Evolutionary conservation across 257 asterid species (phyloP).

Genomic region (Primulina huaijiensis): DNA sequence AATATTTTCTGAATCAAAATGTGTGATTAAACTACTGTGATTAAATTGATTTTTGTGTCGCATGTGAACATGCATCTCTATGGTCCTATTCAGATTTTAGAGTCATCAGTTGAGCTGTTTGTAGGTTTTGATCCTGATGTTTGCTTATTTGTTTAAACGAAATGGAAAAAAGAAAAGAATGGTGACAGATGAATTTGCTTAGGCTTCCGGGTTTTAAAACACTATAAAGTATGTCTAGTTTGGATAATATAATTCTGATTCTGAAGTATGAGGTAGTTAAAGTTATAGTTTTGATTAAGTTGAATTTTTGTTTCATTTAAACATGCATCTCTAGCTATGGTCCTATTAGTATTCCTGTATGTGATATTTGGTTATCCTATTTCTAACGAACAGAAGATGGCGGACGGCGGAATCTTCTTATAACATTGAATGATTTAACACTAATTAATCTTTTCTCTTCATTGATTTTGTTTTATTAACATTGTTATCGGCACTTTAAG

Average conservation of each 20-base stretch:
- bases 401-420: neutral
- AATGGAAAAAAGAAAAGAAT: neutral
- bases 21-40: neutral
- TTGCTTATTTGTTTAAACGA: neutral
- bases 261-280: neutral
- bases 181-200: neutral
- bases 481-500: neutral
- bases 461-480: neutral
- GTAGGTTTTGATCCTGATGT: neutral
- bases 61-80: neutral
- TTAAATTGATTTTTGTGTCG: neutral
- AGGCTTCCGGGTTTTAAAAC: neutral
- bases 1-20: neutral
- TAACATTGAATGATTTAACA: neutral
- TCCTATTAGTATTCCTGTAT: neutral
- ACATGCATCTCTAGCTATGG: neutral
- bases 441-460: neutral
- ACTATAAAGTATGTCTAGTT: conserved; percentile 1
- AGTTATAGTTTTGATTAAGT: neutral
- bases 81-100: neutral
- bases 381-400: neutral
- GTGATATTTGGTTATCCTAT: neutral
- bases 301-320: neutral
- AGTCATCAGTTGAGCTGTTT: neutral
- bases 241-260: conserved; percentile 2